phyloP scores from a whole-genome alignment of 2,329 filamentous ascomycete genomes.

The Coniochaeta ligniaria region DNA sequence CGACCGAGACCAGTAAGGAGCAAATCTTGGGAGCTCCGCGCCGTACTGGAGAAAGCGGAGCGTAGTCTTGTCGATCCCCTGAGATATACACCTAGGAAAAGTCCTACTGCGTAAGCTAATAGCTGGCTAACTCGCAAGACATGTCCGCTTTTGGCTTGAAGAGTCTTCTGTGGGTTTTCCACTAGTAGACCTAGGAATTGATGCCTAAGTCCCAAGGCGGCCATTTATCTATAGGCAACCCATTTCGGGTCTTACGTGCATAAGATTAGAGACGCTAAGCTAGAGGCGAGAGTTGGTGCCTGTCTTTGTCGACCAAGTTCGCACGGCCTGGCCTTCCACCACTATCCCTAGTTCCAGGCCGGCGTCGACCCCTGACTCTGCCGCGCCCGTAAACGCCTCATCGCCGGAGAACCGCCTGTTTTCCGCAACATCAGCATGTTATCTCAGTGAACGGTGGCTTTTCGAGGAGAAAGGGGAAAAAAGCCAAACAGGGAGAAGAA shows the following conservation, averaged over 20 bases:
- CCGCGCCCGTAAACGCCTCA: slow-evolving; percentile 42
- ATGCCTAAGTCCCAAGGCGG: not conserved
- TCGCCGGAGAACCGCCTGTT: slow-evolving; percentile 41
- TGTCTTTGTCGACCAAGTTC: not conserved
- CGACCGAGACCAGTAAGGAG: not conserved
- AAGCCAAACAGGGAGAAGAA: not conserved
- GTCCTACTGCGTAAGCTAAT: too few relatives aligned
- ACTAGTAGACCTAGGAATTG: not conserved
- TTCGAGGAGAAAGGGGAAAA: not conserved
- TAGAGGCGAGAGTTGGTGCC: not conserved
- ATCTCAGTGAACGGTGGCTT: not conserved
- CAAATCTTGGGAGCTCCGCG: not conserved
- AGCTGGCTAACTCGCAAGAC: too few relatives aligned
- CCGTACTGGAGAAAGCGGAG: not conserved
- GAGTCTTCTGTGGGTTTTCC: not conserved
- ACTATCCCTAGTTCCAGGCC: not conserved
- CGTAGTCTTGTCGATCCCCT: not conserved
- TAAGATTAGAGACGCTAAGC: not conserved
- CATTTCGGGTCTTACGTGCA: not conserved
- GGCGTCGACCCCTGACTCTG: slow-evolving; percentile 3
- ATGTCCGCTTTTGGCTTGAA: not conserved
- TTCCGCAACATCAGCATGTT: slow-evolving; percentile 6
- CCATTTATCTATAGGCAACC: not conserved
- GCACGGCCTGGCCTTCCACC: not conserved
- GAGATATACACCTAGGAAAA: not conserved